A percentile compares a stretch with the other conserved stretches of the same genome.
Evolutionary conservation across 805 yeast genomes (phyloP).

Genomic region (Wickerhamomyces chambardii): DNA sequence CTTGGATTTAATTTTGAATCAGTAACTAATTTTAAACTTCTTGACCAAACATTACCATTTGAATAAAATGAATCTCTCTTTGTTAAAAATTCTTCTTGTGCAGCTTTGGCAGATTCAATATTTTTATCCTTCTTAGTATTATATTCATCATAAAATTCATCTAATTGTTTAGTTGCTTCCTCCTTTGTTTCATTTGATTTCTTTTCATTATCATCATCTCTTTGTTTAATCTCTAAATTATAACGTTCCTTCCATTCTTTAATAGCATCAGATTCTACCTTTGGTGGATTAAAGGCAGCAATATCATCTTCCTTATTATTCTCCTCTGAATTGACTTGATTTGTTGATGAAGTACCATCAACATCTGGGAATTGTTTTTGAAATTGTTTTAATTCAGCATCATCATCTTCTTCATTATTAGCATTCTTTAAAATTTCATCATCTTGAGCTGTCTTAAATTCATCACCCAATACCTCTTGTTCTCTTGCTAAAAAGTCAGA

Average conservation of each 20-base stretch:
- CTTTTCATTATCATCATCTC: conserved; percentile 63
- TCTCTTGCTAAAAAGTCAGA: conserved; percentile 63
- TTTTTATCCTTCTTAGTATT: conserved; percentile 73
- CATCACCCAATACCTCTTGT: conserved; percentile 49
- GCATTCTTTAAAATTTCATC: conserved; percentile 34
- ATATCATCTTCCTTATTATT: conserved; percentile 35
- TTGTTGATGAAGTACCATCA: conserved; percentile 14
- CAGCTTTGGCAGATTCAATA: conserved; percentile 51
- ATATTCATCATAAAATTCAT: conserved; percentile 88
- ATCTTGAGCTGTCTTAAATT: conserved; percentile 57
- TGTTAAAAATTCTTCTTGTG: conserved; percentile 61
- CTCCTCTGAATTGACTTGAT: conserved; percentile 15
- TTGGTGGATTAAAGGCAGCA: conserved; percentile 17
- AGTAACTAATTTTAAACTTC: conserved; percentile 45
- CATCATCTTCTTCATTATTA: conserved; percentile 31
- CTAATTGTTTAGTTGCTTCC: conserved; percentile 76
- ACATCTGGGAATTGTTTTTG: conserved; percentile 60
- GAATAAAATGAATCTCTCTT: conserved; percentile 72
- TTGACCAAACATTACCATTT: conserved; percentile 75
- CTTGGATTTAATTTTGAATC: conserved; percentile 21
- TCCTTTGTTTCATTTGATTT: conserved; percentile 59
- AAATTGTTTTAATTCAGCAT: conserved; percentile 47
- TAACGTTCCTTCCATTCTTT: conserved; percentile 79
- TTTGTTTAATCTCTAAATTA: conserved; percentile 66
- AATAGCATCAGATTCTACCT: conserved; percentile 45